Conservation (phyloP, 2,329 filamentous ascomycete genomes). For the Chaetothyriales sp. region DNA sequence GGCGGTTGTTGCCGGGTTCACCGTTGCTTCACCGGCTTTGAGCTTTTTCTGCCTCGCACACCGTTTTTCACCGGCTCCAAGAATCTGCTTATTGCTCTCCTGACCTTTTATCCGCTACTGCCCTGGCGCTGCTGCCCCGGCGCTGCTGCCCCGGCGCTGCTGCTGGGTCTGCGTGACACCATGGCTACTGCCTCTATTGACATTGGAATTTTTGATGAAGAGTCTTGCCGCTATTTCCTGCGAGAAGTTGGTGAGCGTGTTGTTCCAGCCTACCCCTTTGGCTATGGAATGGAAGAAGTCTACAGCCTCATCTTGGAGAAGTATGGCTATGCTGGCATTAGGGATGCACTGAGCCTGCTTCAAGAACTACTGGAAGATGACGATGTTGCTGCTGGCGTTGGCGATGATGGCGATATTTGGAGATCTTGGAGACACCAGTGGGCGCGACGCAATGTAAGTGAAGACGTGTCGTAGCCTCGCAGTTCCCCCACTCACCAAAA, state of each 20-base stretch:
- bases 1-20: neutral
- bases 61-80: neutral
- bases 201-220: slow-evolving; percentile 18
- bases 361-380: slow-evolving; percentile 20
- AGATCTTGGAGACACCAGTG: slow-evolving; percentile 20
- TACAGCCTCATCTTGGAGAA: slow-evolving; percentile 15
- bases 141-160: neutral
- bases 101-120: neutral
- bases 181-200: neutral
- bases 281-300: slow-evolving; percentile 20
- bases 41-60: neutral
- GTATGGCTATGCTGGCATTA: slow-evolving; percentile 15
- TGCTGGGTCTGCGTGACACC: slow-evolving; percentile 1
- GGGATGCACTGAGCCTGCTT: slow-evolving; percentile 18
- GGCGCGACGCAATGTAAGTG: slow-evolving; percentile 18
- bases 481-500: slow-evolving; percentile 1
- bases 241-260: slow-evolving; percentile 17
- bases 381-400: slow-evolving; percentile 12
- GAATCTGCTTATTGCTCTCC: neutral
- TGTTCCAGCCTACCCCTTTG: slow-evolving; percentile 18
- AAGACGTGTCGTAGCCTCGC: neutral
- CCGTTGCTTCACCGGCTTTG: neutral
- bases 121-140: too few species aligned
- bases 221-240: slow-evolving; percentile 19
- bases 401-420: slow-evolving; percentile 20